These are phyloP conservation scores for Magnusiomyces fungicola DNA, from an alignment of 1,139 yeast genomes.

Conservation along the genomic window DNA sequence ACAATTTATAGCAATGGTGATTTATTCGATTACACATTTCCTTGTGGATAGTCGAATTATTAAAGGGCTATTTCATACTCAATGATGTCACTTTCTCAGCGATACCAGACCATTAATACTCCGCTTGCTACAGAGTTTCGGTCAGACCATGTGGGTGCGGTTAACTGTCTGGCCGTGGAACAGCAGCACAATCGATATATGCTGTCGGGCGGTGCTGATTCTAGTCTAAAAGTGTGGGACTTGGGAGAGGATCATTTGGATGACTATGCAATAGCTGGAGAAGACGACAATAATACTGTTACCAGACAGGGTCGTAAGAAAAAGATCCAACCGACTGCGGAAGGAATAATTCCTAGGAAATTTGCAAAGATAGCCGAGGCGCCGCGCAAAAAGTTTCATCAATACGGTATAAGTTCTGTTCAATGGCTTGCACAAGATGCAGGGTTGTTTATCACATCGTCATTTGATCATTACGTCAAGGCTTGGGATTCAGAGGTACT, in stretches of 20 bases:
- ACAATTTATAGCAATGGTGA: too few relatives aligned
- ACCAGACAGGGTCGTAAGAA: conserved; percentile 6
- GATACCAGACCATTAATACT: not conserved
- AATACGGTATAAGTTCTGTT: conserved; percentile 64
- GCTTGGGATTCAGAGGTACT: conserved; percentile 75
- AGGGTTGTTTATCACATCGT: conserved; percentile 77
- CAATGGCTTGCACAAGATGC: conserved; percentile 89
- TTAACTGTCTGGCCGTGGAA: conserved; percentile 64
- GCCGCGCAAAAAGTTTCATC: conserved; percentile 53
- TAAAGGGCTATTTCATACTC: too few relatives aligned
- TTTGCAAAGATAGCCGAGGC: conserved; percentile 23
- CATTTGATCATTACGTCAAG: conserved; percentile 70
- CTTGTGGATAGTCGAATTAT: too few relatives aligned
- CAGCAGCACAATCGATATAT: conserved; percentile 41
- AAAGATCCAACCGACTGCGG: conserved; percentile 4
- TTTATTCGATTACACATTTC: too few relatives aligned
- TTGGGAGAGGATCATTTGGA: too few relatives aligned
- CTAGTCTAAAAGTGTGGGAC: conserved; percentile 40
- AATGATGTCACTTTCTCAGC: too few relatives aligned
- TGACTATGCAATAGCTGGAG: too few relatives aligned
- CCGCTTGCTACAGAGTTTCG: conserved; percentile 15
- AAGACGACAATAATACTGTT: conserved; percentile 6
- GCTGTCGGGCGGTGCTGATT: conserved; percentile 73
- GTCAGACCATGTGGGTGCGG: conserved; percentile 36
- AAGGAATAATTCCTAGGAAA: conserved; percentile 5